Evolutionary conservation across 176 grass and related monocot species (phyloP), one percentile per base, ranked within the genome.

Genomic region (Tillandsia fasciculata): DNA sequence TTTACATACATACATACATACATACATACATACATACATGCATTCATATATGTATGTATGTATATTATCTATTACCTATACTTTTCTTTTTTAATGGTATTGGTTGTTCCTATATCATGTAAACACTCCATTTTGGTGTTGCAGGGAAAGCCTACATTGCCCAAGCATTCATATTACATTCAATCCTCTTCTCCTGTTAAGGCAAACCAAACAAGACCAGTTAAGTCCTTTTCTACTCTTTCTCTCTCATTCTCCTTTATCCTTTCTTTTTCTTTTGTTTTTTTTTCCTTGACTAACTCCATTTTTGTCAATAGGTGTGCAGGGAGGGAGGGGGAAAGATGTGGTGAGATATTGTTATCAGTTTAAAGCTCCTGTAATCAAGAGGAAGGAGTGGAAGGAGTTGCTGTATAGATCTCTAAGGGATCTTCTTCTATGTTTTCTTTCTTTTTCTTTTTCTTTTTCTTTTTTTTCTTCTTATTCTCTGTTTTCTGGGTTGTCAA

Each of bases 281-380:
- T 68, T 22, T 42, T 27, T 1, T 2, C 12, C 42, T 11, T 59
- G 6, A 9, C 8, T 18, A 3, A 28, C 50, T 53, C 12, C 49
- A 22, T 13, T 27, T 70, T 26, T 70, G 12, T 69, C 51, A 26
- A 59, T 8, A 99, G 87, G 66, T 75, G 20, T 67, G 63, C 80
- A 93, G 83, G 73, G 82, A 86, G 11, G 83, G 63, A 51, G 67
- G 69, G 61, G 83, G 85, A 53, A 88, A 77, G 67, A 81, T 75
- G 71, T 74, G 81, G 66, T 78, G 82, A 42, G 33, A 42, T 42
- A 42, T 42, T 42, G 70, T 87, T 79, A 90, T 18, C 29, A 33
- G 3, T 22, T 26, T 28, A 51, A 51, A 11, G 10, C 65, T 26
- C 65, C 52, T 77, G 18, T 53, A 11, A 50, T 77, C 64, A 58